Percentiles rank a stretch among this genome's conserved stretches.
phyloP scores from a whole-genome alignment of 257 asterid species.

The Euphrasia confusa region DNA sequence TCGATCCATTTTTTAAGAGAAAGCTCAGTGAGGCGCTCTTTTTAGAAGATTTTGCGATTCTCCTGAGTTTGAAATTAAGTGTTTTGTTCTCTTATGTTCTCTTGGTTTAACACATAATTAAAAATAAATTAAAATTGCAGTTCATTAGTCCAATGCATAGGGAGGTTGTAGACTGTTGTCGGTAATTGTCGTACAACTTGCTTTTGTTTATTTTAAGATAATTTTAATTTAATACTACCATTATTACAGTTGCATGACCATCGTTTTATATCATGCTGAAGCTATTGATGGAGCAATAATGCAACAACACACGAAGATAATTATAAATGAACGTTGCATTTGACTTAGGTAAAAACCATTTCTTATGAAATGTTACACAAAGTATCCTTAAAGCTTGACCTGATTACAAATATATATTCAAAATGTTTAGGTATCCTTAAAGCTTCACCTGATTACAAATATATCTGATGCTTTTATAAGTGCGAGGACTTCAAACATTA shows the following conservation, averaged over 20 bases:
- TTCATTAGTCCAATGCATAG: conserved; percentile 99
- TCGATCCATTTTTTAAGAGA: conserved; percentile 42
- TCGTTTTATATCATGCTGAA: conserved; percentile 97
- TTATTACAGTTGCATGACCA: conserved; percentile 72
- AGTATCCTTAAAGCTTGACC: too few species aligned
- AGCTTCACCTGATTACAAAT: too few species aligned
- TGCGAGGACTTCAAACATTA: too few species aligned
- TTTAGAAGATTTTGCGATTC: conserved; percentile 89
- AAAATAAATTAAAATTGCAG: conserved; percentile 35
- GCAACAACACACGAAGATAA: conserved; percentile 96
- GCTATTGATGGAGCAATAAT: conserved; percentile 95
- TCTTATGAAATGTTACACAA: neutral
- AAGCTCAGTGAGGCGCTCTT: conserved; percentile 84
- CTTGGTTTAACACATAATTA: neutral
- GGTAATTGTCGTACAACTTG: conserved; percentile 42
- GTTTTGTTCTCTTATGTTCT: conserved; percentile 3
- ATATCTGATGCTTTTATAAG: too few species aligned
- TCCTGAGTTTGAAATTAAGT: conserved; percentile 37
- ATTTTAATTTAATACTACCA: too few species aligned
- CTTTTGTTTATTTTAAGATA: conserved; percentile 10
- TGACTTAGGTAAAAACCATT: conserved; percentile 61
- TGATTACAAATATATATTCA: too few species aligned
- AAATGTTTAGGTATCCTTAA: too few species aligned
- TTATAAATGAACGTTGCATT: conserved; percentile 95
- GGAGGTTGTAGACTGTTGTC: conserved; percentile 98